These are phyloP conservation scores for Maudiozyma saulgeensis DNA, from an alignment of 805 yeast genomes.

Conservation along the genomic window DNA sequence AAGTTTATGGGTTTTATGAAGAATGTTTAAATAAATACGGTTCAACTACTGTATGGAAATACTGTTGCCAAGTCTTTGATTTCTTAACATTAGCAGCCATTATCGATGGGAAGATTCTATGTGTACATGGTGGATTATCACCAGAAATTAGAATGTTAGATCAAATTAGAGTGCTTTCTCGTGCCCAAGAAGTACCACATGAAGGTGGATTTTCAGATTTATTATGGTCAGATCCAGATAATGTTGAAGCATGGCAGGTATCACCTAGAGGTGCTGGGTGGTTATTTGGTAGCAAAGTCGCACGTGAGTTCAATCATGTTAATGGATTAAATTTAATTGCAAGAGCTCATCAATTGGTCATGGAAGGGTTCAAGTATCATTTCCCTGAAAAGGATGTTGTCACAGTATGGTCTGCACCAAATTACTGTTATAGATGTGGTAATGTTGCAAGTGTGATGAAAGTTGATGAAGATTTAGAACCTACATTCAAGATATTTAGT, in stretches of 20 bases:
- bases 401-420: conserved; percentile 97
- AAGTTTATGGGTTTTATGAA: conserved; percentile 95
- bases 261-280: conserved; percentile 98
- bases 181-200: conserved; percentile 98
- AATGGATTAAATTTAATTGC: conserved; percentile 84
- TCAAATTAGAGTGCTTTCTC: conserved; percentile 83
- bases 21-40: conserved; percentile 92
- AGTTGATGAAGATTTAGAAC: conserved; percentile 76
- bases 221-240: conserved; percentile 97
- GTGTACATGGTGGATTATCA: conserved; percentile 96
- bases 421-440: conserved; percentile 95
- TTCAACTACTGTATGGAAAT: conserved; percentile 90
- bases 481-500: conserved; percentile 85
- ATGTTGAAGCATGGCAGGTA: conserved; percentile 96
- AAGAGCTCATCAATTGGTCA: conserved; percentile 94
- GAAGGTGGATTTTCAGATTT: conserved; percentile 98
- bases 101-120: conserved; percentile 84
- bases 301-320: conserved; percentile 91
- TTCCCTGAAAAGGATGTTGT: conserved; percentile 94
- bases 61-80: conserved; percentile 93
- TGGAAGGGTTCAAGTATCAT: conserved; percentile 97
- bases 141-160: conserved; percentile 97
- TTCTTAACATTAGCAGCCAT: conserved; percentile 90
- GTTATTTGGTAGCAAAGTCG: conserved; percentile 90
- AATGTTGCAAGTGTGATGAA: conserved; percentile 98